Base-by-base conservation (phyloP, 345 rosid species). In the Barbarea vulgaris region DNA sequence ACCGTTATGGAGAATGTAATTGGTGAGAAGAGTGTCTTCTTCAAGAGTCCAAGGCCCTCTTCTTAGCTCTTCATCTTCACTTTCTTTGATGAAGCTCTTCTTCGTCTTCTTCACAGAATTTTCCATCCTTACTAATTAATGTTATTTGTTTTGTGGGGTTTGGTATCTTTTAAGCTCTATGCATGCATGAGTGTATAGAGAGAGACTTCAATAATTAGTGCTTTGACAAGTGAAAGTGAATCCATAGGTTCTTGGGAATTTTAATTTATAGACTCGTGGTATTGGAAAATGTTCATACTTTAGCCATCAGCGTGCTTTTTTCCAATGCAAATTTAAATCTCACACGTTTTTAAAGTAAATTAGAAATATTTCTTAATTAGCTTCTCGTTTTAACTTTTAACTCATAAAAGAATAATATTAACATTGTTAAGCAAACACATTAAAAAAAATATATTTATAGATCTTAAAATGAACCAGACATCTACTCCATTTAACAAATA, bases 41-140 rank as follows among this genome's bases (percentile, higher is more conserved):
- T 89, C 96, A 1, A 87, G 87, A 47, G 97, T 91, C 98, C 98
- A 93, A 13, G 86, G 86, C 18, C 81, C 98, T 79, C 96, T 89
- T 55, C 98, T 84, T 1, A 93, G 82, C 67, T 83, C 85, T 64
- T 18, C 31, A 9, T 77, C 77, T 22, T 65, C 77, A 57, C 24
- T 65, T 50, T 71, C 77, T 65, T 48, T 51, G 7, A 2, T 58
- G 62, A 71, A 65, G 56, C 68, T 69, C 50, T 82, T 81, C 82
- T 59, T 80, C n/a, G n/a, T n/a, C 83, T 58, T 83, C 85, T 68
- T 86, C 88, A n/a, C 51, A 9, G 56, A 62, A 44, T 61, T 42
- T 33, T 73, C 61, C 74, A 69, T 70, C 67, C 22, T 36, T 63
- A 9, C 11, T 30, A 17, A 27, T 28, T 14, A 53, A 27, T 54